These are phyloP conservation scores for Leptodermis oblonga DNA, from an alignment of 257 asterid species.

Conservation along the genomic window DNA sequence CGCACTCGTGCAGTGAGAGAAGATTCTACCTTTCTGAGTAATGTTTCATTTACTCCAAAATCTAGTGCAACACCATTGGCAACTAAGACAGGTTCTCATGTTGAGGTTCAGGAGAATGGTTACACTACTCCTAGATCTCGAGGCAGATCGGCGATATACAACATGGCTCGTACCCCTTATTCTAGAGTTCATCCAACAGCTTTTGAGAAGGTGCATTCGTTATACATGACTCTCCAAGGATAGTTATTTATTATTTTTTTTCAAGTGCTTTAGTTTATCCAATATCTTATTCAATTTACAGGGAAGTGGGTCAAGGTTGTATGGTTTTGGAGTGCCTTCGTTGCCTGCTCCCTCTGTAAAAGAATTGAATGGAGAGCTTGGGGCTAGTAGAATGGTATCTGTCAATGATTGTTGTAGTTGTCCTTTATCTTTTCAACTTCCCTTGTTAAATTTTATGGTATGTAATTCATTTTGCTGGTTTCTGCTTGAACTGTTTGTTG, in stretches of 20 bases:
- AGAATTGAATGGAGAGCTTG: slow-evolving; percentile 36
- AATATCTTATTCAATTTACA: slow-evolving; percentile 26
- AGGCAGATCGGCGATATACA: slow-evolving; percentile 84
- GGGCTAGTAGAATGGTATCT: slow-evolving; percentile 41
- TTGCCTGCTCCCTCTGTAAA: slow-evolving; percentile 32
- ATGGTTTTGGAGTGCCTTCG: slow-evolving; percentile 40
- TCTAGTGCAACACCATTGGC: slow-evolving; percentile 38
- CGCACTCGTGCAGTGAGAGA: slow-evolving; percentile 47
- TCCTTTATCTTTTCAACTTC: neutral
- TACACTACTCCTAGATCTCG: slow-evolving; percentile 64
- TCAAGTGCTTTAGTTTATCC: slow-evolving; percentile 2
- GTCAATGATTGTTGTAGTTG: slow-evolving; percentile 7
- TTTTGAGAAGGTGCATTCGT: slow-evolving; percentile 42
- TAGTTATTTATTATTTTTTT: slow-evolving; percentile 4
- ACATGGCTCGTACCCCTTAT: slow-evolving; percentile 92
- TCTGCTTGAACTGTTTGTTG: slow-evolving; percentile 15
- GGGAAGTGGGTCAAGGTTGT: slow-evolving; percentile 46
- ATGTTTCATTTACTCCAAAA: slow-evolving; percentile 37
- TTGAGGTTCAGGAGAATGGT: slow-evolving; percentile 52
- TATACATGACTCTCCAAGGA: slow-evolving; percentile 1
- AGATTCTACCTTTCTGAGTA: slow-evolving; percentile 33
- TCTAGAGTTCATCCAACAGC: slow-evolving; percentile 55
- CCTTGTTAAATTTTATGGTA: slow-evolving; percentile 16
- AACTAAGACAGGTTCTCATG: slow-evolving; percentile 20
- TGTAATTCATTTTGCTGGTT: neutral